A percentile compares a stretch with the other conserved stretches of the same genome.
phyloP scores from a whole-genome alignment of 2,329 filamentous ascomycete genomes.

The Colletotrichum karsti region DNA sequence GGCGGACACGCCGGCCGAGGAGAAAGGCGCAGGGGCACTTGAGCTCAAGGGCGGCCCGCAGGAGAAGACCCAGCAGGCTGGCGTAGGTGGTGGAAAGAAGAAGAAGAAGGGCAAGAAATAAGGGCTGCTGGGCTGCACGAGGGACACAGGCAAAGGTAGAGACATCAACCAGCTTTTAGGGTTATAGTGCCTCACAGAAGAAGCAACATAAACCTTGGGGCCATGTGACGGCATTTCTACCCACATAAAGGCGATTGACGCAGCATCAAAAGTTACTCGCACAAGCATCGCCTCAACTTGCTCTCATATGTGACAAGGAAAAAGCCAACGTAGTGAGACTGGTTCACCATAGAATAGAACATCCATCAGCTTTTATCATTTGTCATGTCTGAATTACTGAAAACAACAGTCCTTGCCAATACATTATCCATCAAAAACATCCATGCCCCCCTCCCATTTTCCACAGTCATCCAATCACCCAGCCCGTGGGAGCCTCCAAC shows the following conservation, averaged over 20 bases:
- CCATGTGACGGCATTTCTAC: too few species aligned
- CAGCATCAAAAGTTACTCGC: too few species aligned
- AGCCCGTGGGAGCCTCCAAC: constrained; percentile 19
- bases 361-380: too few species aligned
- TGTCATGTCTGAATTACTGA: constrained; percentile 20
- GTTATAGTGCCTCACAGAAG: too few species aligned
- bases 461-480: constrained; percentile 25
- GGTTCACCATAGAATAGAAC: too few species aligned
- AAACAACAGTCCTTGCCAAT: neutral
- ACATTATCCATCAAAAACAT: constrained; percentile 29
- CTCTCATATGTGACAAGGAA: too few species aligned
- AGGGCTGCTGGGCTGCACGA: constrained; percentile 26
- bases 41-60: constrained; percentile 38
- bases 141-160: too few species aligned
- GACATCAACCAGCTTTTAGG: too few species aligned
- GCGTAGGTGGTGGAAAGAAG: constrained; percentile 63
- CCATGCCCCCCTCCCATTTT: constrained; percentile 25
- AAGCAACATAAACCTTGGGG: too few species aligned
- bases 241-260: too few species aligned
- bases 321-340: too few species aligned
- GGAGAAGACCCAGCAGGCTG: constrained; percentile 38
- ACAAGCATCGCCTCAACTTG: too few species aligned
- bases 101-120: constrained; percentile 79
- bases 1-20: constrained; percentile 45
- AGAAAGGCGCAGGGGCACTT: constrained; percentile 41